Percentiles rank a stretch among this genome's conserved stretches.
phyloP scores from a whole-genome alignment of 108 stramenopile species.

The Fragilaria crotonensis region DNA sequence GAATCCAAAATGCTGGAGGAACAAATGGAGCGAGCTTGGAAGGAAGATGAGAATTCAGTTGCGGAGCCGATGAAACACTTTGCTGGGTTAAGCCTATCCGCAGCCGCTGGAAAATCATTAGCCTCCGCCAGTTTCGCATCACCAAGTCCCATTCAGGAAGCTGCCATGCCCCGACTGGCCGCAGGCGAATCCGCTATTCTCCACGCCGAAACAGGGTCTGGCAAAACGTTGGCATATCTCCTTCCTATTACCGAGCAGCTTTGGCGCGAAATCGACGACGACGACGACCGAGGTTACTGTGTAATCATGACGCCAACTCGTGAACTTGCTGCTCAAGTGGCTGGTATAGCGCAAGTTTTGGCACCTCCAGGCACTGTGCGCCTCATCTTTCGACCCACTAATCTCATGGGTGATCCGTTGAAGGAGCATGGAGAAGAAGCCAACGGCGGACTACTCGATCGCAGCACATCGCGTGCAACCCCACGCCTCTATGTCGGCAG shows the following conservation, averaged over 20 bases:
- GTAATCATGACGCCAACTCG: slow-evolving; percentile 88
- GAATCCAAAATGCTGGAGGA: slow-evolving; percentile 13
- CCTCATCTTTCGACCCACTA: slow-evolving; percentile 61
- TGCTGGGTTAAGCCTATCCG: slow-evolving; percentile 59
- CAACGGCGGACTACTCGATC: slow-evolving; percentile 14
- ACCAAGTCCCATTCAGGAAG: slow-evolving; percentile 73
- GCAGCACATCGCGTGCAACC: slow-evolving; percentile 10
- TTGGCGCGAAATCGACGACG: slow-evolving; percentile 33
- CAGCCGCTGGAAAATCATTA: slow-evolving; percentile 51
- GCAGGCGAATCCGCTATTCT: slow-evolving; percentile 56
- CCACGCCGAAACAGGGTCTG: slow-evolving; percentile 77
- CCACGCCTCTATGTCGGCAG: slow-evolving; percentile 72
- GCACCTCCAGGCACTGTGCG: slow-evolving; percentile 85
- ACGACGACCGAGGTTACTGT: slow-evolving; percentile 35
- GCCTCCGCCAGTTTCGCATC: slow-evolving; percentile 37
- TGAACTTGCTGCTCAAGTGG: slow-evolving; percentile 92
- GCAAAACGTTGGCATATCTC: slow-evolving; percentile 80
- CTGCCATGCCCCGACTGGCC: slow-evolving; percentile 39
- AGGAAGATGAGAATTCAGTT: slow-evolving; percentile 1
- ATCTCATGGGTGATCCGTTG: slow-evolving; percentile 48
- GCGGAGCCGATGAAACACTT: slow-evolving; percentile 30
- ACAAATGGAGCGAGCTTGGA: slow-evolving; percentile 2
- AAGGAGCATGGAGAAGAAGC: slow-evolving; percentile 37
- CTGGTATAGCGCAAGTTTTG: slow-evolving; percentile 67
- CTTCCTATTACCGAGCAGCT: slow-evolving; percentile 75